Evolutionary conservation across 192 early-diverging fungal species (phyloP).

Genomic region (Lunasporangiospora selenospora): DNA sequence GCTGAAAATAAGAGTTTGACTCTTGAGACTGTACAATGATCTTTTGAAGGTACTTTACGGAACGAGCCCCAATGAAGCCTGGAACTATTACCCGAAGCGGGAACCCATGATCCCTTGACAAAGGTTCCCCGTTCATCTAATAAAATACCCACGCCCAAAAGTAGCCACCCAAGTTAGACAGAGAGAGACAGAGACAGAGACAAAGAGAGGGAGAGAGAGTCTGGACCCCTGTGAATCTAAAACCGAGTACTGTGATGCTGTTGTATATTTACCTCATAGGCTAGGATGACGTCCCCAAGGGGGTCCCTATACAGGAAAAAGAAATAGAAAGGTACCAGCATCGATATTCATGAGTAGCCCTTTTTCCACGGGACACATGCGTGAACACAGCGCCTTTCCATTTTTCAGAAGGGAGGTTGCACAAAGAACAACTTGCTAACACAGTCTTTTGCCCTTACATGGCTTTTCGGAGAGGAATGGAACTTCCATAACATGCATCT

Average conservation of each 20-base stretch:
- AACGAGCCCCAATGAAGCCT: conserved; percentile 90
- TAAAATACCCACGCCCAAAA: conserved; percentile 44
- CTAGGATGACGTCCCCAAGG: conserved; percentile 73
- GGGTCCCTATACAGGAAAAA: conserved; percentile 47
- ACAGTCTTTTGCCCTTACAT: too few species aligned
- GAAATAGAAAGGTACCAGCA: too few species aligned
- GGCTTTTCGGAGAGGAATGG: conserved; percentile 70
- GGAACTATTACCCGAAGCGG: conserved; percentile 90
- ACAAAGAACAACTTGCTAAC: too few species aligned
- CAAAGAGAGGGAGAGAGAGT: too few species aligned
- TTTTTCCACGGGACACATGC: too few species aligned
- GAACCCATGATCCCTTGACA: conserved; percentile 85
- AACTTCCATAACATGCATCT: conserved; percentile 73
- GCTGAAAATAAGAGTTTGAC: conserved; percentile 76
- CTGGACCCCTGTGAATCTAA: too few species aligned
- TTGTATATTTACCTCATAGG: conserved; percentile 66
- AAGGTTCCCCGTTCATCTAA: conserved; percentile 76
- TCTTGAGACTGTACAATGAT: conserved; percentile 74
- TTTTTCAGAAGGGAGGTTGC: too few species aligned
- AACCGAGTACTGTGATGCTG: conserved; percentile 32
- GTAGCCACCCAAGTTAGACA: background rate
- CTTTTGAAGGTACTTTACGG: conserved; percentile 86
- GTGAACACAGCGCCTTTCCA: too few species aligned
- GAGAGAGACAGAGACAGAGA: background rate
- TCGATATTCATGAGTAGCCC: too few species aligned